Conservation (phyloP, 1,139 yeast genomes). For the Nakaseomyces bracarensis region DNA sequence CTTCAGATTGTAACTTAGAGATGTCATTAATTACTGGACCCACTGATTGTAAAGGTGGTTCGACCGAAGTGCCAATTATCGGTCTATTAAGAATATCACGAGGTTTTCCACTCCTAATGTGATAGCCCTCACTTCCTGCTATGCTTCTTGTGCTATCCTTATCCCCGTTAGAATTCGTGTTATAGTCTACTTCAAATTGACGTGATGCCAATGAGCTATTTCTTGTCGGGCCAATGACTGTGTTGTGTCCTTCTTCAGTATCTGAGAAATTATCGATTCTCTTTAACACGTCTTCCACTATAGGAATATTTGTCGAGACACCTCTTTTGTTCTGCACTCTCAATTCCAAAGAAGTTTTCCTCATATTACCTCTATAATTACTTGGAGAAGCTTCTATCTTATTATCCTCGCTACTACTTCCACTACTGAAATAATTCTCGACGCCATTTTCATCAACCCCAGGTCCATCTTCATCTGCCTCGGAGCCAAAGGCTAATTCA, state of each 20-base stretch:
- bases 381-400: not conserved
- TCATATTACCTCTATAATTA: not conserved
- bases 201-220: constrained; percentile 2
- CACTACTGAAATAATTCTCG: too few relatives aligned
- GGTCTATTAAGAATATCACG: not conserved
- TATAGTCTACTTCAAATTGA: not conserved
- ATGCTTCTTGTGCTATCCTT: constrained; percentile 4
- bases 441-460: not conserved
- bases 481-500: not conserved
- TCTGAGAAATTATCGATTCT: constrained; percentile 5
- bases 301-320: not conserved
- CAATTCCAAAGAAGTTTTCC: constrained; percentile 1
- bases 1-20: not conserved
- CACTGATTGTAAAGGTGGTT: not conserved
- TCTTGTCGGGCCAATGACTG: not conserved
- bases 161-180: not conserved
- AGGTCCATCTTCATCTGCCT: not conserved
- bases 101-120: not conserved
- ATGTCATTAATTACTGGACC: not conserved
- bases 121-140: not conserved
- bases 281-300: constrained; percentile 3
- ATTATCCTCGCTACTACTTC: too few relatives aligned
- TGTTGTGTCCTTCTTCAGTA: constrained; percentile 2
- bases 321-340: constrained; percentile 1
- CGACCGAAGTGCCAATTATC: not conserved